Conservation (phyloP, 1,139 yeast genomes). For the Scheffersomyces segobiensis region DNA sequence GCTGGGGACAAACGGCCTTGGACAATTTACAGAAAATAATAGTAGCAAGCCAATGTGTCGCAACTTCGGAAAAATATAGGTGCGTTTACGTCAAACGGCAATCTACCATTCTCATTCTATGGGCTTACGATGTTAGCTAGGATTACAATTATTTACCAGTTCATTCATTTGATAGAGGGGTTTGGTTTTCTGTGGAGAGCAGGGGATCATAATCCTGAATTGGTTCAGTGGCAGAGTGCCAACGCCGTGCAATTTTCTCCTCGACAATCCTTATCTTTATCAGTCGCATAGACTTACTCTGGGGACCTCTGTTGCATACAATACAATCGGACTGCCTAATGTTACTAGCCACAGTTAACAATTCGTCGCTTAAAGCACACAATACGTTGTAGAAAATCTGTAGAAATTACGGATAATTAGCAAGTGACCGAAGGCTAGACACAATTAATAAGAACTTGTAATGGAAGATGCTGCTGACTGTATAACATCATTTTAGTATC, state of each 20-base stretch:
- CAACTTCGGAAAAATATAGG: not conserved
- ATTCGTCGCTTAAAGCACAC: too few relatives aligned
- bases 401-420: not conserved
- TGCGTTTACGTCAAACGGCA: not conserved
- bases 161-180: too few relatives aligned
- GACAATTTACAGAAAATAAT: not conserved
- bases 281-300: not conserved
- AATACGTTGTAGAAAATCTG: too few relatives aligned
- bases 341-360: not conserved
- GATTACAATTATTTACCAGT: not conserved
- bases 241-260: not conserved
- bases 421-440: not conserved
- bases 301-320: not conserved
- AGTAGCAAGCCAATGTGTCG: not conserved
- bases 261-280: not conserved
- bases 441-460: not conserved
- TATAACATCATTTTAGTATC: not conserved
- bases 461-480: not conserved
- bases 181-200: too few relatives aligned
- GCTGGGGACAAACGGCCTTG: not conserved
- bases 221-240: not conserved
- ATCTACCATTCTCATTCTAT: not conserved
- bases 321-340: not conserved
- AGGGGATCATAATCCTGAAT: not conserved
- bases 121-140: not conserved